Evolutionary conservation across 2,329 filamentous ascomycete species (phyloP), one percentile per base, ranked within the genome.

Genomic region (Paraconiothyrium brasiliense): DNA sequence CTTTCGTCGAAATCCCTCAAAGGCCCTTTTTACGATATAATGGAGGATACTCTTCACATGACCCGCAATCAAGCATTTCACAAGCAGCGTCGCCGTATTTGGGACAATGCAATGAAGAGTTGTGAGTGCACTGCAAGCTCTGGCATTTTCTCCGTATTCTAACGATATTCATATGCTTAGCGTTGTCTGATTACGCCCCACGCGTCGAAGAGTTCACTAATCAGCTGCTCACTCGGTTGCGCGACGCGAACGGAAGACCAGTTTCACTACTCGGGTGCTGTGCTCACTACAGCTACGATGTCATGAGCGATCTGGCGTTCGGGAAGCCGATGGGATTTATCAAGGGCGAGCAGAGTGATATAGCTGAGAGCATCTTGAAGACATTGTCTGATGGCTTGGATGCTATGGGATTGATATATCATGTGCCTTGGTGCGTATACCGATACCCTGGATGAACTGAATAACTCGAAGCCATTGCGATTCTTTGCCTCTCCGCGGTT

Each of bases 261-360:
- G 61, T 84, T 10, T 72, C 81, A 50, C 69, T 82, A 35, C 67
- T 75, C 1, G 74, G 79, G 50, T 81, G 76, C 67, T 79, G 82
- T 62, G 78, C 76, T 30, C 75, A 79, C 37, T 84, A 79, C 66
- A 76, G 70, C 22, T 84, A 81, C 67, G 81, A 83, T 65, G 74
- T 82, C 27, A 82, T 83, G 78, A 79, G 81, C 4, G 74, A 76
- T 9, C 68, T 84, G 35, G 79, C 80, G 0, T 84, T 84, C 65
- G 81, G 79, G 4, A 72, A 77, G 55, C 69, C 81, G 50, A 81
- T 80, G 64, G 74, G 78, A n/a, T 72, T 71, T 44, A 62, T 66
- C 35, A 81, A 78, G 69, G 69, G 81, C 20, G 71, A 78, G 24
- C 65, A 67, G 37, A 71, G 61, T 48, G 67, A 71, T 5, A 61